Conservation (phyloP, 1,139 yeast species). For the Candida dubliniensis region DNA sequence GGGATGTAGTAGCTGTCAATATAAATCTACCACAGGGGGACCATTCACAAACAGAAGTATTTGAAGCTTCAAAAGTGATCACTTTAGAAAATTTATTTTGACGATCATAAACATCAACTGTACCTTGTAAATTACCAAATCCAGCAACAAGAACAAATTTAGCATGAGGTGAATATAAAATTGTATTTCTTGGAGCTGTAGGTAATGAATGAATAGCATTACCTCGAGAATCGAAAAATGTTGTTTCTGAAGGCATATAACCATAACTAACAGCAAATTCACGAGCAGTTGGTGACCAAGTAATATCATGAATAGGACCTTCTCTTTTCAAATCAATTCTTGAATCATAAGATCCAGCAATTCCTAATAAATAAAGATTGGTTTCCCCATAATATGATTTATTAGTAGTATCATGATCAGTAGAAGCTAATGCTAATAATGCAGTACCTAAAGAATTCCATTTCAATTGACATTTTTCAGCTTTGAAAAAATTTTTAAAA, state of each 20-base stretch:
- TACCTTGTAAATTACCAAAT: constrained; percentile 96
- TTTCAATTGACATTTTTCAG: constrained; percentile 86
- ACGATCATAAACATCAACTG: constrained; percentile 93
- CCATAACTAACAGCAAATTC: constrained; percentile 98
- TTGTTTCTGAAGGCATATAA: constrained; percentile 95
- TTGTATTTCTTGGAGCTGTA: constrained; percentile 85
- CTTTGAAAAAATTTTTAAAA: constrained; percentile 88
- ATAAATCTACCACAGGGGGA: constrained; percentile 96
- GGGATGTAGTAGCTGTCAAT: constrained; percentile 95
- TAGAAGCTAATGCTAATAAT: constrained; percentile 85
- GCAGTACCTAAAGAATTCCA: constrained; percentile 98
- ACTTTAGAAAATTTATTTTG: constrained; percentile 80
- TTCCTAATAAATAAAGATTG: constrained; percentile 83
- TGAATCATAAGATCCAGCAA: constrained; percentile 89
- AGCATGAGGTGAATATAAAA: constrained; percentile 92
- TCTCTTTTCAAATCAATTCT: constrained; percentile 84
- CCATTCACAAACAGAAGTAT: constrained; percentile 96
- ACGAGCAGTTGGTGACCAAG: constrained; percentile 96
- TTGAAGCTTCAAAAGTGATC: constrained; percentile 83
- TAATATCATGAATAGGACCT: constrained; percentile 96
- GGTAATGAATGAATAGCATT: constrained; percentile 82
- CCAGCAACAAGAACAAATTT: constrained; percentile 92
- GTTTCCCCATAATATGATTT: constrained; percentile 97
- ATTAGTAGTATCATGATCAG: constrained; percentile 93
- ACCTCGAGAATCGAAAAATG: constrained; percentile 94